Conservation (phyloP, 495 filamentous ascomycete species). For the Aspergillus nanangensis region DNA sequence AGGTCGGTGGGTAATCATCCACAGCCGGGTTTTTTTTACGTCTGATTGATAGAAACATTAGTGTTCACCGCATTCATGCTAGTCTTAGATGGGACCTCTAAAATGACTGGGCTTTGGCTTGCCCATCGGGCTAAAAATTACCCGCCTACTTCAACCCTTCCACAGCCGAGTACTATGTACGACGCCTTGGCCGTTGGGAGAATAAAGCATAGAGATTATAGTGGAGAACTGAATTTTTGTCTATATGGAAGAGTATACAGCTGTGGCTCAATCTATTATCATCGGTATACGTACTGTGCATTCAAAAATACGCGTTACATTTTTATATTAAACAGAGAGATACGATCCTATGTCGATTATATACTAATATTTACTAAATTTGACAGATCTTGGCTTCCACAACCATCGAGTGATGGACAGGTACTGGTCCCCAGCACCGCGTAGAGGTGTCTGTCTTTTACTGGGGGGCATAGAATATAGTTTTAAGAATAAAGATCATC, state of each 20-base stretch:
- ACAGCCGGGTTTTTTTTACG: background rate
- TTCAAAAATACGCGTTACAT: too few relatives aligned
- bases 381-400: conserved; percentile 1
- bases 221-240: too few relatives aligned
- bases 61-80: background rate
- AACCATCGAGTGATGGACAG: conserved; percentile 1
- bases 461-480: background rate
- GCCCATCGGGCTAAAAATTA: background rate
- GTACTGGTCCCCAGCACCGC: conserved; percentile 3
- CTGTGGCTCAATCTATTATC: too few relatives aligned
- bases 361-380: too few relatives aligned
- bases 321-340: too few relatives aligned
- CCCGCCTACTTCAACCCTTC: too few relatives aligned
- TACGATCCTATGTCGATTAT: too few relatives aligned
- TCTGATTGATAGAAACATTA: too few relatives aligned
- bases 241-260: too few relatives aligned
- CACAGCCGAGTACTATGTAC: background rate
- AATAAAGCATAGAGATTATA: too few relatives aligned
- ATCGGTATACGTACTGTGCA: too few relatives aligned
- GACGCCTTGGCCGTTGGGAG: too few relatives aligned
- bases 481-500: background rate
- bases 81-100: background rate
- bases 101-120: background rate
- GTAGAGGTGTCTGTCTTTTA: background rate
- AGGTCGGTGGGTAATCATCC: background rate